Base-by-base conservation (phyloP, 2,329 filamentous ascomycete genomes). In the Fusarium chlamydosporum region DNA sequence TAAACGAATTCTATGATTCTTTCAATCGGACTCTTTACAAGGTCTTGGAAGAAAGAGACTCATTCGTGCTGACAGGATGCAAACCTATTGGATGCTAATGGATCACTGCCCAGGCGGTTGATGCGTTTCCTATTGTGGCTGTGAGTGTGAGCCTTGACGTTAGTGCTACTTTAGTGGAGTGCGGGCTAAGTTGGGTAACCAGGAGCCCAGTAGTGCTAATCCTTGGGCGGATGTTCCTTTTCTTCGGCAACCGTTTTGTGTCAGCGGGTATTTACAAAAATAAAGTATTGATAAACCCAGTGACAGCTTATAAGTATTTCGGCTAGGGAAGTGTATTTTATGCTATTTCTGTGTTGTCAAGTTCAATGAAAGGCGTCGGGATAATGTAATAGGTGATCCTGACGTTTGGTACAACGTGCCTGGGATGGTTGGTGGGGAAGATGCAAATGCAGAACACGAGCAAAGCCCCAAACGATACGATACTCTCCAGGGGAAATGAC, bases 51-150 rank as follows among this genome's bases (percentile, higher is more conserved):
- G 37, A n/a, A 26, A 45, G 29, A 42, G 10, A 40, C 26, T 23
- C 40, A 27, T 26, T 33, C 23, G 9, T 42, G 55, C 53, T 58
- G 53, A 33, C 53, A 60, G 37, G 53, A 50, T 38, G 20, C 31
- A 23, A 26, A 47, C 23, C 23, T 23, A 23, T 59, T 13, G 26
- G 35, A 52, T 53, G 23, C 35, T 53, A 16, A 40, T 23, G 38
- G 38, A 8, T 20, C 38, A 55, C 56, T 46, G 50, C 23, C 23
- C 23, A 23, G 56, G 6, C 45, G 12, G 56, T 33, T 27, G 26
- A 40, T 41, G n/a, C 23, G n/a, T 45, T 60, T 47, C 42, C 35
- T 47, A 41, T 48, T 60, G 52, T 60, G 56, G 52, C 56, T 60
- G 56, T 57, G 56, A n/a, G 20, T 23, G 35, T 12, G 23, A 38